These are phyloP conservation scores for Cryptococcus maquisensis DNA, from an alignment of 1,284 basidiomycete species.

Conservation along the genomic window DNA sequence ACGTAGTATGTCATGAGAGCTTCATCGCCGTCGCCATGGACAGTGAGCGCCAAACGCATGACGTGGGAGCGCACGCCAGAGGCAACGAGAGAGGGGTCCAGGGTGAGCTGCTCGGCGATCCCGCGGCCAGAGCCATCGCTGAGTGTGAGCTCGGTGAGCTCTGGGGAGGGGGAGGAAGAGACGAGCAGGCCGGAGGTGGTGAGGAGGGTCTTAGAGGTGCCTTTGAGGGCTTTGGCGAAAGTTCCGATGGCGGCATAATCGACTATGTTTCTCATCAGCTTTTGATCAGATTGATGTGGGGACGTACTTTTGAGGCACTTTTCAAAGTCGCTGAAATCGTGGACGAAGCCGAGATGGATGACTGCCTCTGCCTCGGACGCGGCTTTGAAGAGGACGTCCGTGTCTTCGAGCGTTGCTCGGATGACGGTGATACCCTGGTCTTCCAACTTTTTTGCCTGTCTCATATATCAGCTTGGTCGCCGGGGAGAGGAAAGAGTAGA, in stretches of 20 bases:
- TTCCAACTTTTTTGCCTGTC: constrained; percentile 13
- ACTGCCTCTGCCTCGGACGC: constrained; percentile 27
- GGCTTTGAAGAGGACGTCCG: constrained; percentile 18
- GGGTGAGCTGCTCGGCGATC: too few relatives aligned
- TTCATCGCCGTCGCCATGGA: constrained; percentile 21
- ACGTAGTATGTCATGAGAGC: constrained; percentile 19
- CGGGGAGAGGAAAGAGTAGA: neutral
- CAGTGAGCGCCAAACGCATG: constrained; percentile 23
- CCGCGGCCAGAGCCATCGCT: neutral
- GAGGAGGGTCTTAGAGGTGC: constrained; percentile 26
- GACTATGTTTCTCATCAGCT: neutral
- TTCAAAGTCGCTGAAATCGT: constrained; percentile 15
- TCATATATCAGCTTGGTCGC: neutral
- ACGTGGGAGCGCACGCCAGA: constrained; percentile 16
- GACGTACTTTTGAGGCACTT: constrained; percentile 4
- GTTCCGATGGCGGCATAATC: constrained; percentile 16
- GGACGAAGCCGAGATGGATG: constrained; percentile 35
- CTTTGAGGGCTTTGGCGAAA: constrained; percentile 17
- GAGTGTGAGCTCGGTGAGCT: constrained; percentile 1
- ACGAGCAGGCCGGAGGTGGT: constrained; percentile 7
- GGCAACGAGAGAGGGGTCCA: neutral
- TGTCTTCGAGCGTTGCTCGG: constrained; percentile 20
- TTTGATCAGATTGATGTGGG: neutral
- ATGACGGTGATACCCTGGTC: constrained; percentile 17
- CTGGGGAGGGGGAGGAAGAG: neutral